Evolutionary conservation across 352 stramenopile genomes (phyloP).

Genomic region (Elongisporangium senticosum): DNA sequence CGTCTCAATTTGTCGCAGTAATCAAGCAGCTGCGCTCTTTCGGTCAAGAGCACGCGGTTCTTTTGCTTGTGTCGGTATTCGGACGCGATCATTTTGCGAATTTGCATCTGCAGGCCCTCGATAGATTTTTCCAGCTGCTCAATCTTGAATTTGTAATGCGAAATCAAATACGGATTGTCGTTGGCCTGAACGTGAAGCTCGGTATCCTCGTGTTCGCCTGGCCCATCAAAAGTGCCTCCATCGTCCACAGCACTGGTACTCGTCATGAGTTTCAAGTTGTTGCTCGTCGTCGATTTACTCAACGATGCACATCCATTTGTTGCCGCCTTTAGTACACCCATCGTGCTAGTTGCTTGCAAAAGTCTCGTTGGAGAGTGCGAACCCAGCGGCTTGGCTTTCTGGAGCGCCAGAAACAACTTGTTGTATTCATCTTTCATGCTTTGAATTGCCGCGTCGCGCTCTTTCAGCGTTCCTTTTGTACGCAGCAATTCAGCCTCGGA

Average conservation of each 20-base stretch:
- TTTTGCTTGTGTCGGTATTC: constrained; percentile 75
- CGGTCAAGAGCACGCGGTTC: constrained; percentile 38
- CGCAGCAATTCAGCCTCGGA: constrained; percentile 49
- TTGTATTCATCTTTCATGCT: constrained; percentile 74
- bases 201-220: constrained; percentile 2
- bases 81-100: constrained; percentile 76
- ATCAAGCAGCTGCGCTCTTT: constrained; percentile 45
- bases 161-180: constrained; percentile 65
- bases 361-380: not conserved
- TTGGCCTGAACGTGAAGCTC: not conserved
- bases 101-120: constrained; percentile 56
- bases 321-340: not conserved
- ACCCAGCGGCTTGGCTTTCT: constrained; percentile 48
- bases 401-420: constrained; percentile 57
- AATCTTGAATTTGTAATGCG: constrained; percentile 48
- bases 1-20: constrained; percentile 35
- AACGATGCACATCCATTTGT: not conserved
- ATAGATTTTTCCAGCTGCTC: constrained; percentile 50
- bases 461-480: constrained; percentile 40
- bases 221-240: not conserved
- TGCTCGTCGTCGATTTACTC: not conserved
- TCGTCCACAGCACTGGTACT: not conserved
- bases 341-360: not conserved
- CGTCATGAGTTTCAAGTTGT: not conserved
- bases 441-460: constrained; percentile 38